Base-by-base conservation (phyloP, 768 basidiomycete species). In the Agrocybe chaxingu region DNA sequence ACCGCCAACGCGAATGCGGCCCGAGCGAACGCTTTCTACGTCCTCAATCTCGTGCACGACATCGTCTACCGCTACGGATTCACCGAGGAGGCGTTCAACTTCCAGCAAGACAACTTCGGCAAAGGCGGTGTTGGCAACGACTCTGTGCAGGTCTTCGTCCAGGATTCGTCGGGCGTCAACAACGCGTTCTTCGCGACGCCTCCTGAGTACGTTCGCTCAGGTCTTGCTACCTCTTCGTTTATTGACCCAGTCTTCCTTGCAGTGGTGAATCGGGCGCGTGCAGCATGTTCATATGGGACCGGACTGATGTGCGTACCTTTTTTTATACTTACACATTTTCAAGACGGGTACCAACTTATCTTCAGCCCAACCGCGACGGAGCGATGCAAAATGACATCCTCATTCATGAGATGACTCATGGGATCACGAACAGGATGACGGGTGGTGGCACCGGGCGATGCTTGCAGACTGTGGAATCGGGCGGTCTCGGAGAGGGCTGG, bases 401-500 rank as follows among this genome's bases (percentile, higher is more conserved):
- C 31, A 62, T 70, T 8, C 75, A 77, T 54, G 75, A 87, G 62
- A 72, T 74, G 58, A 76, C 74, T 4, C 78, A 76, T 48, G 76
- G 75, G 1, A 65, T 77, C 38, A 77, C 74, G 11, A 75, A 69
- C 53, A 66, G 73, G 11, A 66, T 80, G 68, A 80, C 77, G 8
- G 79, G 80, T n/a, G 77, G 79, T 35, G 78, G 77, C 24, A 77
- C 76, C 19, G 78, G 76, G 36, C 68, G 80, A 10, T 87, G 85
- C 68, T 67, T 87, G 52, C 79, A 84, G 59, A 81, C 75, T 24
- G 72, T 72, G 31, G 85, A 87, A 59, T 71, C 84, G 2, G 80
- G 81, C 16, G 85, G 84, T 10, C 76, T 87, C 75, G 84, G 84
- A 38, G 85, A 88, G 63, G 84, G 81, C 12, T 86, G 83, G 82